Conservation (phyloP, 176 grass and related monocot genomes). For the Aechmea fasciata region DNA sequence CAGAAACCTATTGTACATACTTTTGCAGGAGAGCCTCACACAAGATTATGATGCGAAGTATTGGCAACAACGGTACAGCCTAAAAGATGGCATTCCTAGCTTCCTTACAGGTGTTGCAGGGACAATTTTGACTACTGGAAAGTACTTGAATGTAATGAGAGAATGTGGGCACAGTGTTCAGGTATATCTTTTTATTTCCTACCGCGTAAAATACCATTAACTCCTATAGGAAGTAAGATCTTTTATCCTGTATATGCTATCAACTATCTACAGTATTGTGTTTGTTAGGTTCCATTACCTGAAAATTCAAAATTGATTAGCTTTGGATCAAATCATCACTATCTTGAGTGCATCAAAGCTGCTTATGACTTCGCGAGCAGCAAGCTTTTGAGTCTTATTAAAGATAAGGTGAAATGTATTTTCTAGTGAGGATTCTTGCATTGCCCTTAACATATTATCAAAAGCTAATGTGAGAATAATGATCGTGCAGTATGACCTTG, state of each 20-base stretch:
- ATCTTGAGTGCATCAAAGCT: slow-evolving; percentile 95
- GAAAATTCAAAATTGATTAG: slow-evolving; percentile 93
- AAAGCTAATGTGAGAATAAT: slow-evolving; percentile 18
- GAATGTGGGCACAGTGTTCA: slow-evolving; percentile 91
- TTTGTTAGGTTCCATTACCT: slow-evolving; percentile 72
- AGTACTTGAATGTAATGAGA: slow-evolving; percentile 98
- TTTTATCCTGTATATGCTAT: neutral
- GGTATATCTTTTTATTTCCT: slow-evolving; percentile 36
- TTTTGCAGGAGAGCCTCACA: slow-evolving; percentile 76
- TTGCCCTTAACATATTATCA: neutral
- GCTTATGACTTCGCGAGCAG: slow-evolving; percentile 97
- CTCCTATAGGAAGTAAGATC: neutral
- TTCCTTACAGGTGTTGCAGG: slow-evolving; percentile 86
- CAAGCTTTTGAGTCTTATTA: slow-evolving; percentile 86
- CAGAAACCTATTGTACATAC: slow-evolving; percentile 4
- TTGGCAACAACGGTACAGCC: slow-evolving; percentile 87
- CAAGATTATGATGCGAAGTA: slow-evolving; percentile 93
- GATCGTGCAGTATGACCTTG: slow-evolving; percentile 61
- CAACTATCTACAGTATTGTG: neutral
- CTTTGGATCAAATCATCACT: slow-evolving; percentile 88
- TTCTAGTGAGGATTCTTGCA: neutral
- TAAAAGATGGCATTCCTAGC: slow-evolving; percentile 90
- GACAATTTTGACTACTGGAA: slow-evolving; percentile 89
- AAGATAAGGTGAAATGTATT: slow-evolving; percentile 53
- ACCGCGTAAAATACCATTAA: neutral